These are phyloP conservation scores for Neurospora sp. DNA, from an alignment of 495 filamentous ascomycete genomes.

Conservation along the genomic window DNA sequence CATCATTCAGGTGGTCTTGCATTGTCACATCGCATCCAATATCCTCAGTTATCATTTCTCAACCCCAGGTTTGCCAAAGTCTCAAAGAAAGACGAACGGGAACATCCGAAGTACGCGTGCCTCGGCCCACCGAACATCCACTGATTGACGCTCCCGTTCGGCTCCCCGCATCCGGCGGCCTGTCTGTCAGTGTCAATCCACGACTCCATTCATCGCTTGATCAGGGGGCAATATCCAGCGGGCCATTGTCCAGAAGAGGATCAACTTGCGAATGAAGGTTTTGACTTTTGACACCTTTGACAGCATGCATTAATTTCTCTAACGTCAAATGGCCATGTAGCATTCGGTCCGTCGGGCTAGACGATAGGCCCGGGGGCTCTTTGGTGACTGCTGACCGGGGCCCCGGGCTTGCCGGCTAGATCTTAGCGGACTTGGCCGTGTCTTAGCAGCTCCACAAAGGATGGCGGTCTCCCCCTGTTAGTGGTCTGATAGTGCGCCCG, in stretches of 20 bases:
- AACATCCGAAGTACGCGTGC: neutral
- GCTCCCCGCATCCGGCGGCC: neutral
- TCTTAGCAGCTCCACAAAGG: neutral
- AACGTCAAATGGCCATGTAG: neutral
- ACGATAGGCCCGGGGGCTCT: too few species aligned
- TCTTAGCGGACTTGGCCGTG: neutral
- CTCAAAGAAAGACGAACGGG: neutral
- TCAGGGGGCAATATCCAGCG: neutral
- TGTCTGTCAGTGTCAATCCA: neutral
- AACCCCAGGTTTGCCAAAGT: neutral
- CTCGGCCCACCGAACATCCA: neutral
- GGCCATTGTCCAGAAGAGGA: neutral
- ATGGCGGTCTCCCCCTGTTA: neutral
- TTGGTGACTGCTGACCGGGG: too few species aligned
- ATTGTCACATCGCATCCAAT: neutral
- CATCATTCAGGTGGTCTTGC: too few species aligned
- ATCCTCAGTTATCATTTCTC: neutral
- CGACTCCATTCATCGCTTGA: neutral
- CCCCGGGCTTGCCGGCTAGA: neutral
- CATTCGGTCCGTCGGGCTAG: too few species aligned
- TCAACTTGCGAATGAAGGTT: neutral
- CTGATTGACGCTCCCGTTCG: neutral
- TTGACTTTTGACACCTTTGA: neutral
- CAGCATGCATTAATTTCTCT: neutral
- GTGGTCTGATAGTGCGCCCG: neutral